Base-by-base conservation (phyloP, 148 eudicot species). In the Fagopyrum tataricum region DNA sequence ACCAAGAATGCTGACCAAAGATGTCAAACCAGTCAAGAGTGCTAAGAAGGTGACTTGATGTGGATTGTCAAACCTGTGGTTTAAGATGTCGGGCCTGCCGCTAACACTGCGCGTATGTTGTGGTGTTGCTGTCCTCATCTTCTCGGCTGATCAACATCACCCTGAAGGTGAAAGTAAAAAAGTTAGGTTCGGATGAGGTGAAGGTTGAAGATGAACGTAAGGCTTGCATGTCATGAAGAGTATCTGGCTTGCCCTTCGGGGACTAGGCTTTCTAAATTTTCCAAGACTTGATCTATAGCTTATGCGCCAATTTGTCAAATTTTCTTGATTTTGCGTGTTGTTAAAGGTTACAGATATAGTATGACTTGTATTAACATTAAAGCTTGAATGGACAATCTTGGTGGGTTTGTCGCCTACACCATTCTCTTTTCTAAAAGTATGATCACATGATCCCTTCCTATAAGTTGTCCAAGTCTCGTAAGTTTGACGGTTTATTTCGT, bases 1-100 rank as follows among this genome's bases (percentile, higher is more conserved):
- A 24, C 99, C 99, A 18, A 86, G 99, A 78, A 96, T 96, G 99
- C 82, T 90, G 48, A 96, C 91, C 0, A 96, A 92, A 78, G 99
- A 96, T 48, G 78, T 96, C 48, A 92, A 90, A 79, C 76, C 78
- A 67, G 24, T 83, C 21, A 90, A 85, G 82, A 87, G 80, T 66
- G 86, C 78, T 71, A 92, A 90, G 85, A 92, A 84, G 85, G 86
- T 87, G 48, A 80, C 84, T 64, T 89, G 81, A 85, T 13, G 68
- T 0, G 5, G 20, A 26, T 31, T 3, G 37, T 26, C 31, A 26
- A 26, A 26, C 1, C 37, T 31, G 37, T 4, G 14, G 4, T 10
- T 10, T 24, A 21, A 11, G 11, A 59, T 11, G 15, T 14, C 24
- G 66, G 14, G 13, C 13, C 17, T 11, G 6, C 12, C 39, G 21